Evolutionary conservation across 768 basidiomycete species (phyloP).

Genomic region (Postia placenta): DNA sequence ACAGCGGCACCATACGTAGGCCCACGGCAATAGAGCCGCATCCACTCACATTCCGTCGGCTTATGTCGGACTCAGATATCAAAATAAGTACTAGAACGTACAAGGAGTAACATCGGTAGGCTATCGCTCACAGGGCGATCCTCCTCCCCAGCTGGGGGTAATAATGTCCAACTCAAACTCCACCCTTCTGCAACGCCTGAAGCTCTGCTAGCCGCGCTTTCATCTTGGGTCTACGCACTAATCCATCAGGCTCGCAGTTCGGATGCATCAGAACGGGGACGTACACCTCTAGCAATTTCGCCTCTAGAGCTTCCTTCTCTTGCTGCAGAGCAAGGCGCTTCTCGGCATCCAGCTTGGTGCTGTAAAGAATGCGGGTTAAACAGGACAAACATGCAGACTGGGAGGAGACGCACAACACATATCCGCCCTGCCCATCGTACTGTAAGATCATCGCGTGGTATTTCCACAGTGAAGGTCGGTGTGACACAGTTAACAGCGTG

Average conservation of each 20-base stretch:
- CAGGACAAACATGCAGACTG: background rate
- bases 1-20: no score
- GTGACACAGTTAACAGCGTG: slow-evolving; percentile 91
- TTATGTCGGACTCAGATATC: no score
- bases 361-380: slow-evolving; percentile 22
- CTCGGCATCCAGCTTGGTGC: slow-evolving; percentile 86
- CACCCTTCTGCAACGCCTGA: slow-evolving; percentile 17
- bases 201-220: slow-evolving; percentile 69
- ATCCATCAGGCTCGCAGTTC: background rate
- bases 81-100: no score
- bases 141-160: no score
- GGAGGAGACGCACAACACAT: slow-evolving; percentile 71
- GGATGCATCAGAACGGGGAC: slow-evolving; percentile 23
- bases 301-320: slow-evolving; percentile 87
- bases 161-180: no score
- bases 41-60: no score
- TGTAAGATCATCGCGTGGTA: slow-evolving; percentile 87
- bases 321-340: slow-evolving; percentile 86
- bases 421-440: slow-evolving; percentile 92
- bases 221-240: slow-evolving; percentile 65
- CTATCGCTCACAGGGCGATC: no score
- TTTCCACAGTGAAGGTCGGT: slow-evolving; percentile 91
- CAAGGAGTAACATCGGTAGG: background rate
- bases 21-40: no score
- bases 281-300: slow-evolving; percentile 82